Evolutionary conservation across 2,329 filamentous ascomycete species (phyloP).

Genomic region (Paecilomyces formosus): DNA sequence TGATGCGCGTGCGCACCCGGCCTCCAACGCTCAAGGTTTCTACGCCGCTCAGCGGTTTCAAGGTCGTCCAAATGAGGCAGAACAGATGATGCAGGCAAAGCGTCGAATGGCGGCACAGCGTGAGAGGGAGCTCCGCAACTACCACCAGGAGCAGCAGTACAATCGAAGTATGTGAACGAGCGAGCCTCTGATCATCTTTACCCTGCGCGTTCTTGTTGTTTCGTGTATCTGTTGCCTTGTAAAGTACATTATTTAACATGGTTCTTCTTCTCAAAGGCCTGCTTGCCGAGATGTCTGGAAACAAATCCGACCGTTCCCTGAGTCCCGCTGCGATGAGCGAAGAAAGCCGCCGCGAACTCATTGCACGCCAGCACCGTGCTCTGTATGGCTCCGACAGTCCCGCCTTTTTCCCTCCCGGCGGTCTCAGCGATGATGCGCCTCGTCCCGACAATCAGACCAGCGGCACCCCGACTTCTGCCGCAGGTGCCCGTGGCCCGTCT

Average conservation of each 20-base stretch:
- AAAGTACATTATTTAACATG: slow-evolving; percentile 38
- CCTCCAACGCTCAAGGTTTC: slow-evolving; percentile 81
- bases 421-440: slow-evolving; percentile 61
- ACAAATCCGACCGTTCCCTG: slow-evolving; percentile 79
- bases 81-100: slow-evolving; percentile 99
- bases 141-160: slow-evolving; percentile 99
- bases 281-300: slow-evolving; percentile 60
- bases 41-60: slow-evolving; percentile 92
- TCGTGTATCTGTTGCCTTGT: slow-evolving; percentile 37
- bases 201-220: slow-evolving; percentile 27
- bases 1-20: slow-evolving; percentile 66
- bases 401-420: slow-evolving; percentile 59
- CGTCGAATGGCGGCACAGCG: slow-evolving; percentile 98
- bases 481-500: slow-evolving; percentile 63
- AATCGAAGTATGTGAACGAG: slow-evolving; percentile 73
- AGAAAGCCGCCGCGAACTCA: slow-evolving; percentile 90
- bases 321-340: slow-evolving; percentile 85
- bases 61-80: slow-evolving; percentile 79
- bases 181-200: slow-evolving; percentile 21
- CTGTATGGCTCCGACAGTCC: slow-evolving; percentile 72
- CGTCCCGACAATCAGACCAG: slow-evolving; percentile 61
- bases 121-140: slow-evolving; percentile 97
- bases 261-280: slow-evolving; percentile 46
- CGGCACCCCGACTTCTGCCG: slow-evolving; percentile 52
- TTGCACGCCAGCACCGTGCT: slow-evolving; percentile 89